Evolutionary conservation across 2,329 filamentous ascomycete genomes (phyloP), one percentile per base, ranked within the genome.

Genomic region (Aspergillus sp.): DNA sequence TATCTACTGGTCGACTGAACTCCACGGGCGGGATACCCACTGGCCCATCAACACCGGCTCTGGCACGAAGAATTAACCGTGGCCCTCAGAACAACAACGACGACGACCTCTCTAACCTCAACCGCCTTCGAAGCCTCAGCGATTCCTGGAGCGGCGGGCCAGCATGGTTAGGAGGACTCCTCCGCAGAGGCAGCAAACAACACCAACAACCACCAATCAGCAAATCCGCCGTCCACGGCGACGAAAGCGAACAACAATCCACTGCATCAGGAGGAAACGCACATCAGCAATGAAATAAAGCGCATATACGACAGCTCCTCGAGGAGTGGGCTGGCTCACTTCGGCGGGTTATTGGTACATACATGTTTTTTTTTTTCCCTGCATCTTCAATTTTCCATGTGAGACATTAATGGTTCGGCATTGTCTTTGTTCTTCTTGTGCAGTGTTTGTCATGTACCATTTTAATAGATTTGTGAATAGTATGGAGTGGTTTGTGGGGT

Each of bases 121-220:
- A 52, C 9, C 62, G 65, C 13, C 52, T 67, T 5, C 64, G 66
- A 47, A 69, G 66, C 45, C 53, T 69, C 9, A 69, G 66, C 47
- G 66, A 69, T 50, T 68, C 66, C 2, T 64, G 63, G 64, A 62
- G 55, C 22, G 65, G 60, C 41, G 59, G 64, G 1, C 51, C 68
- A 13, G 60, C 65, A 7, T 69, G 66, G 66, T 51, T 69, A 7
- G 65, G 65, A 6, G 63, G 60, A 23, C 59, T 62, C 17, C 51
- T 69, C 12, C 57, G 62, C 30, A 61, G 52, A 41, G 46, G 48
- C 10, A 47, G 47, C 13, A 51, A 44, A 23, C n/a, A 12, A n/a
- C 7, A 25, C 7, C n/a, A 44, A 33, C 23, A 9, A 13, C 17
- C 13, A n/a, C n/a, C 25, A 17, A 19, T 27, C 17, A 33, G 35